Conservation (phyloP, 352 stramenopile species). For the Saprolegnia parasitica region DNA sequence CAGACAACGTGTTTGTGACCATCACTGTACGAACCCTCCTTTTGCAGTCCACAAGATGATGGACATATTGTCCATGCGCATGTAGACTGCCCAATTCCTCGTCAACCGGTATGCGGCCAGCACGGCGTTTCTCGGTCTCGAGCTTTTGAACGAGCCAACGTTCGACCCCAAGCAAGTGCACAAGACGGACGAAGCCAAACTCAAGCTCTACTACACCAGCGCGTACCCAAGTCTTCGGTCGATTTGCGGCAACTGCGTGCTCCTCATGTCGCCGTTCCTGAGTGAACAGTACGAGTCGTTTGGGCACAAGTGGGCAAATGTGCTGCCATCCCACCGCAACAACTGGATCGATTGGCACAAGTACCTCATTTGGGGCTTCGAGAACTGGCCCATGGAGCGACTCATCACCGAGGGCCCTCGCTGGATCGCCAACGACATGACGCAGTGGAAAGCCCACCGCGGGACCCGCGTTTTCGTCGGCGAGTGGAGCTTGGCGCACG, state of each 20-base stretch:
- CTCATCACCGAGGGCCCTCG: slow-evolving; percentile 14
- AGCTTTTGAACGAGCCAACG: slow-evolving; percentile 73
- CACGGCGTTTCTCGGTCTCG: slow-evolving; percentile 58
- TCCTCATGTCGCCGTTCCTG: slow-evolving; percentile 22
- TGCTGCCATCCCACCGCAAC: slow-evolving; percentile 37
- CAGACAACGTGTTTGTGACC: slow-evolving; percentile 40
- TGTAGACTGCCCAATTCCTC: slow-evolving; percentile 51
- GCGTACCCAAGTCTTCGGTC: slow-evolving; percentile 52
- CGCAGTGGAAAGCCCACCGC: background rate
- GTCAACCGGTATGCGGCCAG: slow-evolving; percentile 42
- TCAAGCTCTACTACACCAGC: slow-evolving; percentile 50
- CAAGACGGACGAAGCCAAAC: background rate
- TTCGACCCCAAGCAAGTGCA: slow-evolving; percentile 29
- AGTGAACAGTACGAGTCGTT: slow-evolving; percentile 28
- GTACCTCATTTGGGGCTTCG: slow-evolving; percentile 65
- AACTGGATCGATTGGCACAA: slow-evolving; percentile 51
- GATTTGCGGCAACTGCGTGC: slow-evolving; percentile 39
- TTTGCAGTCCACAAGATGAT: too few species aligned
- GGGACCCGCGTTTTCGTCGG: background rate
- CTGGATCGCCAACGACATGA: background rate
- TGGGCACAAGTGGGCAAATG: slow-evolving; percentile 41
- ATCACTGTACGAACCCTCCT: too few species aligned
- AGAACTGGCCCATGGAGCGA: slow-evolving; percentile 48
- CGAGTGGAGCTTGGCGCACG: background rate
- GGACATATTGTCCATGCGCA: too few species aligned